phyloP scores from a whole-genome alignment of 345 rosid genomes.

The Lumnitzera littorea region DNA sequence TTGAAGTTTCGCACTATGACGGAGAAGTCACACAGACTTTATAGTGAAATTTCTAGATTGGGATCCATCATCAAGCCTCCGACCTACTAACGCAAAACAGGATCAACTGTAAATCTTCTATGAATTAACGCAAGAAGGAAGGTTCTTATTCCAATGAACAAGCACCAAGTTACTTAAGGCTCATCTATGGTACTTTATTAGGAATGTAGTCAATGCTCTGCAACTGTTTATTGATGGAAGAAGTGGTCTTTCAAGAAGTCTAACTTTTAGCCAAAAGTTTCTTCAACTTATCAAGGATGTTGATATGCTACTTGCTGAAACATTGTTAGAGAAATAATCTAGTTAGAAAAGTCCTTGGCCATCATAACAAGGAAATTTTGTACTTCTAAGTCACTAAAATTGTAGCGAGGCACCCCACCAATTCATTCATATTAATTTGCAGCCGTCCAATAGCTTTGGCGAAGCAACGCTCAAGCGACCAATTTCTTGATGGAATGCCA shows the following conservation, averaged over 20 bases:
- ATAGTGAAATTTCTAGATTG: constrained; percentile 87
- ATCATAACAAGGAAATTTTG: too few species aligned
- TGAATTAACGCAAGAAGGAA: constrained; percentile 29
- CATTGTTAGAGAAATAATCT: too few species aligned
- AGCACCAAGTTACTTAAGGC: constrained; percentile 50
- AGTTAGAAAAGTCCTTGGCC: too few species aligned
- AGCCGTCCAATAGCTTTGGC: too few species aligned
- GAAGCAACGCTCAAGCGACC: too few species aligned
- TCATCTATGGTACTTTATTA: constrained; percentile 79
- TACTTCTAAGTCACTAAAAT: too few species aligned
- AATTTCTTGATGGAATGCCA: too few species aligned
- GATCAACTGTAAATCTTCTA: constrained; percentile 19
- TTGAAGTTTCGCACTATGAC: too few species aligned
- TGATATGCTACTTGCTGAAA: too few species aligned
- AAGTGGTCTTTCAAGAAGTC: constrained; percentile 49
- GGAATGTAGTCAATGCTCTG: constrained; percentile 53
- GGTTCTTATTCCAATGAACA: constrained; percentile 42
- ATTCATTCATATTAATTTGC: too few species aligned
- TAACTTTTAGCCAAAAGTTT: constrained; percentile 41
- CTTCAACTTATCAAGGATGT: too few species aligned
- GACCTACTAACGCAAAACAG: constrained; percentile 20
- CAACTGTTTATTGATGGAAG: constrained; percentile 64
- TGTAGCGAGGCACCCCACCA: too few species aligned
- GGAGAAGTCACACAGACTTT: constrained; percentile 47
- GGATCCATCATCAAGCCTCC: constrained; percentile 50